Base-by-base conservation (phyloP, 768 basidiomycete species). In the Galerina marginata region DNA sequence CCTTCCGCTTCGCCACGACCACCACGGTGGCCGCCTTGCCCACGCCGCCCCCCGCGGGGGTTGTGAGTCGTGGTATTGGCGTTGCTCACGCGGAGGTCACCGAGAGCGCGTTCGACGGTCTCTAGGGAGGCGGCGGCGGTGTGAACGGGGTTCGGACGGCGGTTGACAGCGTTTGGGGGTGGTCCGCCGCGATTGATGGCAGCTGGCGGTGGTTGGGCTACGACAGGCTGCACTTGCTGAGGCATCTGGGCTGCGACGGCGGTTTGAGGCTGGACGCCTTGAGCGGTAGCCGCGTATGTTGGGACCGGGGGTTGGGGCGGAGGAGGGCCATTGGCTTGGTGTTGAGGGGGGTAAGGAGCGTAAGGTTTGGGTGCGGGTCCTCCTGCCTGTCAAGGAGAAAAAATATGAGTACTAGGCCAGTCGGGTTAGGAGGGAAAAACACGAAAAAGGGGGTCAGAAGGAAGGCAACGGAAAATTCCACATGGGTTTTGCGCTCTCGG, bases 81-180 rank as follows among this genome's bases (percentile, higher is more conserved):
- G 40, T 70, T 75, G 57, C 75, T 76, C 7, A 83, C 79, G 46
- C 82, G 82, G 5, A 84, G 70, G 65, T 84, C 83, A 45, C 81
- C 82, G 12, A 86, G 70, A 7, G 84, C 84, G 51, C 81, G 81
- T 67, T 84, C 83, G 55, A 86, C 81, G 43, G 84, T 89, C 74
- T 92, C 88, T 43, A 92, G 77, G 3, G 91, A 92, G 0, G 88
- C 88, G 0, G 89, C 85, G 2, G 90, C 90, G 3, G 85, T 88
- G 66, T 85, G 85, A n/a, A 91, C 81, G 16, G 87, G 78, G 67
- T 84, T 86, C 56, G 72, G 69, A 37, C 71, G 69, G 42, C 66
- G 67, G 37, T 66, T 60, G 29, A 37, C 50, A 16, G 52, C 26
- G n/a, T 52, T 54, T 58, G 55, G 37, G 10, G 37, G 12, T 33